phyloP scores from a whole-genome alignment of 345 rosid species.

The Eucalyptus decipiens region DNA sequence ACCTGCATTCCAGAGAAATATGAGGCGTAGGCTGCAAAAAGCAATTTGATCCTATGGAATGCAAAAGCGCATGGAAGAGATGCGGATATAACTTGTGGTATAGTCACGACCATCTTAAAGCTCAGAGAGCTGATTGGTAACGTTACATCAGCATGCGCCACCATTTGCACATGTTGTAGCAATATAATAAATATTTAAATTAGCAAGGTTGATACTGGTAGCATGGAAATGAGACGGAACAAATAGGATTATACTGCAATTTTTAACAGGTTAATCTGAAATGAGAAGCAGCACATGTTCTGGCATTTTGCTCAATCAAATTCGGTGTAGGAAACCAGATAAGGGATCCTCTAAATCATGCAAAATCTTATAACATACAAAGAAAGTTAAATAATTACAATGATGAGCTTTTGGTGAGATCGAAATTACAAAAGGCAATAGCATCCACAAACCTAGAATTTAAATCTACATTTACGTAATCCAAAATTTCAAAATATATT shows the following conservation, averaged over 20 bases:
- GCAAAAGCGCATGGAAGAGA: neutral
- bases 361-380: neutral
- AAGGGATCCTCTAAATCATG: neutral
- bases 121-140: neutral
- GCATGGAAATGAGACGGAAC: neutral
- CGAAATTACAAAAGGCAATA: neutral
- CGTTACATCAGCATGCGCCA: neutral
- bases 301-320: neutral
- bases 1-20: slow-evolving; percentile 11
- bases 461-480: neutral
- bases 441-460: neutral
- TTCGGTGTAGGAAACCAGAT: neutral
- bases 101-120: neutral
- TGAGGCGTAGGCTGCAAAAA: neutral
- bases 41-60: neutral
- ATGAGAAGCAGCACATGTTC: neutral
- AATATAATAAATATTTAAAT: neutral
- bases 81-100: neutral
- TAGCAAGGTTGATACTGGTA: neutral
- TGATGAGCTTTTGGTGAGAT: neutral
- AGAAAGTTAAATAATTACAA: neutral
- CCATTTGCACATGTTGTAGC: neutral
- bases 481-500: neutral
- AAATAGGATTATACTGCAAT: neutral
- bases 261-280: neutral